Conservation (phyloP, 2,329 filamentous ascomycete genomes). For the Dactylellina cionopaga region DNA sequence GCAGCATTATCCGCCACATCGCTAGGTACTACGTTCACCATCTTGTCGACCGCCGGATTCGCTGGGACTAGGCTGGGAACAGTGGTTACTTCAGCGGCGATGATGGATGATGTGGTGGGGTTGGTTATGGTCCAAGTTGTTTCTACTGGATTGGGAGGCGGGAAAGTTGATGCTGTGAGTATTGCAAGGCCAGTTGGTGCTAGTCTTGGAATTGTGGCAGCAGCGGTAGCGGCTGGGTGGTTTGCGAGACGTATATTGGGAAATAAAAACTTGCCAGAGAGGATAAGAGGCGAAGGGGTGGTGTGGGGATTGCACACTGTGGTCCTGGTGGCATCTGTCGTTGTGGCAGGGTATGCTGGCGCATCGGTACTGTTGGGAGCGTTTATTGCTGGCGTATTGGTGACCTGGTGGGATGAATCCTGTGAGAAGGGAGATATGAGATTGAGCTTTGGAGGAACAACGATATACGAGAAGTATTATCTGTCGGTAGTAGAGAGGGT, state of each 20-base stretch:
- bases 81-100: conserved; percentile 76
- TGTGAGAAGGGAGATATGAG: background rate
- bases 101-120: conserved; percentile 83
- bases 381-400: conserved; percentile 70
- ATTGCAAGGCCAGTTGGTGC: conserved; percentile 65
- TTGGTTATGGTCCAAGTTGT: conserved; percentile 82
- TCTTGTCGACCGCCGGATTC: conserved; percentile 71
- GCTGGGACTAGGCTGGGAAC: conserved; percentile 68
- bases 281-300: conserved; percentile 58
- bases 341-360: conserved; percentile 69
- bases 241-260: background rate
- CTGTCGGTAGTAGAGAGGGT: conserved; percentile 63
- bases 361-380: conserved; percentile 72
- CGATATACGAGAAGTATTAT: conserved; percentile 63
- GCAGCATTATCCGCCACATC: conserved; percentile 79
- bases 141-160: conserved; percentile 68
- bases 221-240: conserved; percentile 35
- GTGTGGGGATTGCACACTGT: conserved; percentile 64
- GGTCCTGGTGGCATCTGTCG: conserved; percentile 65
- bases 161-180: background rate
- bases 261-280: conserved; percentile 52
- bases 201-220: conserved; percentile 50
- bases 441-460: conserved; percentile 5
- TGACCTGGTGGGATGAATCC: conserved; percentile 69
- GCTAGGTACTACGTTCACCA: conserved; percentile 75